These are phyloP conservation scores for Paraglomus brasilianum DNA, from an alignment of 192 early-diverging fungal genomes.

Conservation along the genomic window DNA sequence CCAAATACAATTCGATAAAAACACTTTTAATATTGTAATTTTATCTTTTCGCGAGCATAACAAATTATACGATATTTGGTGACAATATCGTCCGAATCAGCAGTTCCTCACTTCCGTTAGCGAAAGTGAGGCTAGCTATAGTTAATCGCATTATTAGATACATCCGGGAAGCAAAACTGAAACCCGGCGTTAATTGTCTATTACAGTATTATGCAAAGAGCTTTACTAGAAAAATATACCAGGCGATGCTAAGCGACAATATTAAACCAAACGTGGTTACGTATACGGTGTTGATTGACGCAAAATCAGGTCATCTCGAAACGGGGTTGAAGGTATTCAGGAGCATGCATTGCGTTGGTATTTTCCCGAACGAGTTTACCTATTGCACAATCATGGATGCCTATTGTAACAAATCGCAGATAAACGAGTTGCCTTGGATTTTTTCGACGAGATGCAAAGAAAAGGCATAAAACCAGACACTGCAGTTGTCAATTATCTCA, in stretches of 20 bases:
- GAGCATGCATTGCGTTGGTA: constrained; percentile 9
- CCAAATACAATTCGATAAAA: background rate
- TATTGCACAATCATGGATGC: constrained; percentile 23
- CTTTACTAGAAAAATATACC: constrained; percentile 4
- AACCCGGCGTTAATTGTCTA: constrained; percentile 21
- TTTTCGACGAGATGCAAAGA: background rate
- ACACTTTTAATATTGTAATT: constrained; percentile 13
- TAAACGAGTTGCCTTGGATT: background rate
- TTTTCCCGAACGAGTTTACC: constrained; percentile 9
- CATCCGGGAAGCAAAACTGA: constrained; percentile 2
- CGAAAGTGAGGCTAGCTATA: background rate
- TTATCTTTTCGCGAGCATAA: background rate
- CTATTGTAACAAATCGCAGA: background rate
- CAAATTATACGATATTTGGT: background rate
- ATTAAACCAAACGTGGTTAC: constrained; percentile 23
- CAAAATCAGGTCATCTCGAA: background rate
- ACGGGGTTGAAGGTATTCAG: background rate
- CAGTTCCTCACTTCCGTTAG: background rate
- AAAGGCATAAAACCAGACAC: constrained; percentile 18
- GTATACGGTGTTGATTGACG: constrained; percentile 19
- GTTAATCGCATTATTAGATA: constrained; percentile 1
- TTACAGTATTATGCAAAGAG: constrained; percentile 11
- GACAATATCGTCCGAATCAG: background rate
- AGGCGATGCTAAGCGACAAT: constrained; percentile 21
- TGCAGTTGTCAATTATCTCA: constrained; percentile 22